A percentile compares a stretch with the other conserved stretches of the same genome.
These are phyloP conservation scores for Malus asiatica DNA, from an alignment of 306 rosid species.

Conservation along the genomic window DNA sequence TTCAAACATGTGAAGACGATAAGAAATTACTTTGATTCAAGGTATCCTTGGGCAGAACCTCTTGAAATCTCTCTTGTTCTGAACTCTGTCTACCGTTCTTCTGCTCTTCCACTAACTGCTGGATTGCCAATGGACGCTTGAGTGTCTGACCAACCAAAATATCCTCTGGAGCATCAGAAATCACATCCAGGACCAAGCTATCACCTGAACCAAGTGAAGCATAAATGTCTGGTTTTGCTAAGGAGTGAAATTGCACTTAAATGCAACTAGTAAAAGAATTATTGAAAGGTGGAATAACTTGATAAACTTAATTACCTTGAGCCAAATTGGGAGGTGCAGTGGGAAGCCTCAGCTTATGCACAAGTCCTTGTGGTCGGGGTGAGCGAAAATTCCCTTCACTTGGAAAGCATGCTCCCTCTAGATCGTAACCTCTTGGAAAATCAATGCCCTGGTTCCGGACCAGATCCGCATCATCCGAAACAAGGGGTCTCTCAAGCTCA, in stretches of 20 bases:
- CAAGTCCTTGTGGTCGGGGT: constrained; percentile 45
- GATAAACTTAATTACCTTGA: constrained; percentile 29
- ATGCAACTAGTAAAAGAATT: neutral
- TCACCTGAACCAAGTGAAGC: constrained; percentile 34
- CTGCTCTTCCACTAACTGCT: constrained; percentile 38
- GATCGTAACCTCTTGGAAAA: constrained; percentile 66
- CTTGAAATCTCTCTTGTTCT: constrained; percentile 36
- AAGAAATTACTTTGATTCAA: constrained; percentile 70
- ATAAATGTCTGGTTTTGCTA: neutral
- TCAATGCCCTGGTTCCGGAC: constrained; percentile 33
- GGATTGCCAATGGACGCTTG: constrained; percentile 35
- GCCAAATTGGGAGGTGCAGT: constrained; percentile 27
- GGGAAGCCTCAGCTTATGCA: constrained; percentile 65
- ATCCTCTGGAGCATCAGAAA: constrained; percentile 44
- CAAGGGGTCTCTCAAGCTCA: constrained; percentile 84
- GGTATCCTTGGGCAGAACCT: constrained; percentile 25
- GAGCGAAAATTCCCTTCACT: constrained; percentile 61
- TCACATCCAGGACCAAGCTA: constrained; percentile 46
- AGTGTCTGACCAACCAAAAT: constrained; percentile 55
- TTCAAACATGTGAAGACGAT: constrained; percentile 17
- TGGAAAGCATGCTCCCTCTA: constrained; percentile 67
- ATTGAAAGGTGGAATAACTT: neutral
- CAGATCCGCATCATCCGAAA: constrained; percentile 33
- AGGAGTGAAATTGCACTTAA: neutral
- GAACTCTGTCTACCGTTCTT: constrained; percentile 24